Evolutionary conservation across 495 filamentous ascomycete genomes (phyloP), one percentile per base, ranked within the genome.

Genomic region (Massariosphaeria phaeospora): DNA sequence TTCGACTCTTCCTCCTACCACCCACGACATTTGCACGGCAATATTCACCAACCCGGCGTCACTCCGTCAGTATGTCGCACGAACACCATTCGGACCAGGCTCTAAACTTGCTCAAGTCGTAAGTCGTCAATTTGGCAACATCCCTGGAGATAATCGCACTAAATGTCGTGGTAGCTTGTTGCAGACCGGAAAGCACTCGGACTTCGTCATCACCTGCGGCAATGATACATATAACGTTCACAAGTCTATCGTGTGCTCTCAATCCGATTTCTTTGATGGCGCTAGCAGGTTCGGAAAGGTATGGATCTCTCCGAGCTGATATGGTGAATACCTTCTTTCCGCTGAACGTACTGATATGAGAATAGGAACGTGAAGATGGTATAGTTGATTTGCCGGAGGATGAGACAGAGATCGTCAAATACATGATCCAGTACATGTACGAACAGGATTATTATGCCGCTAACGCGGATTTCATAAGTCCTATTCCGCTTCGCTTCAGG

Each of bases 141-240:
- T n/a, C n/a, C n/a, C n/a, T n/a, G n/a, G n/a, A n/a, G n/a, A n/a
- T n/a, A n/a, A n/a, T n/a, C n/a, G n/a, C n/a, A n/a, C n/a, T n/a
- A n/a, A n/a, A n/a, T n/a, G n/a, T n/a, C n/a, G n/a, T n/a, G n/a
- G n/a, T n/a, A n/a, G n/a, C n/a, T n/a, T n/a, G n/a, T n/a, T n/a
- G n/a, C n/a, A 33, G 30, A 33, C 26, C 17, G 36, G 36, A 10
- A 18, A 40, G 18, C 9, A 52, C 34, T 52, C 48, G 2, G 48
- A 52, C 24, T 34, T 52, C 27, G 27, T 30, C 10, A 21, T 52
- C 7, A 52, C 26, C 25, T 52, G 48, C 21, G 48, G 48, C 5
- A 27, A 13, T 12, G 48, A 52, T 13, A 52, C 34, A 3, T 42
- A 52, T 21, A 41, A 42, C 17, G 34, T 52, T 2, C 48, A 52